Base-by-base conservation (phyloP, 176 grass and related monocot species). In the Oryza rufipogon region DNA sequence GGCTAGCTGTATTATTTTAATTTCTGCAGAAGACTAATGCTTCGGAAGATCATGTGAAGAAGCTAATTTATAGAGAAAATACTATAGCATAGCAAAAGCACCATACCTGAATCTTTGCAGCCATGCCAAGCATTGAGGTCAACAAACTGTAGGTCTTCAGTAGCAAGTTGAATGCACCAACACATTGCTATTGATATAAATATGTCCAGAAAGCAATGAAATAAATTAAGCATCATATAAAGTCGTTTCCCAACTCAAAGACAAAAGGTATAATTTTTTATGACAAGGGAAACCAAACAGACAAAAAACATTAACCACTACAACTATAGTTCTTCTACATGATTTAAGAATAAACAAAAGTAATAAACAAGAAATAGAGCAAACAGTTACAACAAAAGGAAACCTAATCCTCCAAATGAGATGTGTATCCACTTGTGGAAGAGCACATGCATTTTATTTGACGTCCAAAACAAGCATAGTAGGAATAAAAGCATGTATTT, bases 41-140 rank as follows among this genome's bases (percentile, higher is more conserved):
- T 19, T 11, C 73, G 0, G 38, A 77, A 4, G 5, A 39, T 44
- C n/a, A 28, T 19, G 22, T 15, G 22, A 72, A 46, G 12, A 65
- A 49, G 42, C 60, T 33, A 26, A 33, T 13, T 44, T 13, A 47
- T 33, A 8, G 9, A 67, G 58, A 20, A 8, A 34, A 76, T 10
- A 84, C 54, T 11, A 44, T 39, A 54, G 11, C 11, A 65, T 48
- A 48, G 19, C 3, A 30, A 71, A 67, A 33, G 3, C 5, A 71
- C 9, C 41, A 88, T 20, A 79, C 75, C 81, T 74, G 75, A 73
- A 74, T 11, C 12, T 12, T 8, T 20, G 11, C 34, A 47, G 10
- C 9, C 46, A 68, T 74, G 10, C 46, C 17, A 78, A 71, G 11
- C 44, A 52, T 72, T 54, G 12, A 15, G 34, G n/a, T 64, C 9